Evolutionary conservation across 2,329 filamentous ascomycete genomes (phyloP).

Genomic region (Xylariaceae sp.): DNA sequence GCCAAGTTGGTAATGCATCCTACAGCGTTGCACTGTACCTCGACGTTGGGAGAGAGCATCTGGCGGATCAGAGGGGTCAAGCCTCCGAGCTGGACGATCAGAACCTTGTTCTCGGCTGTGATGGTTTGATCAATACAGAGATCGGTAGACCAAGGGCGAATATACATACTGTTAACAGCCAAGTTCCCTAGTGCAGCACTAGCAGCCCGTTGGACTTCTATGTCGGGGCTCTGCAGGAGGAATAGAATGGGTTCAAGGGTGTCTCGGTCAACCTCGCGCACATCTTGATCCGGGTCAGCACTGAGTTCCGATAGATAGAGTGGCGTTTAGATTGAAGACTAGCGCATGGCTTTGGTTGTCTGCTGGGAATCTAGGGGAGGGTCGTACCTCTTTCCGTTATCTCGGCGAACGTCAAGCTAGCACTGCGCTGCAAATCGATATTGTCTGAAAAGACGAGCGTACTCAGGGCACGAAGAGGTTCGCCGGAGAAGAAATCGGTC

Average conservation of each 20-base stretch:
- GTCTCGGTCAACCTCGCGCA: constrained; percentile 89
- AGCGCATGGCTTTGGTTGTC: neutral
- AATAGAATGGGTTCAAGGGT: constrained; percentile 95
- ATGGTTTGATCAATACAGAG: constrained; percentile 14
- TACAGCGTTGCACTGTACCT: constrained; percentile 98
- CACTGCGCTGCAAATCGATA: constrained; percentile 94
- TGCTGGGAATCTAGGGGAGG: neutral
- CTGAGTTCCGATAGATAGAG: neutral
- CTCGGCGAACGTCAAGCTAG: constrained; percentile 96
- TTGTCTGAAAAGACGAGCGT: constrained; percentile 98
- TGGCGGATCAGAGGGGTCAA: constrained; percentile 90
- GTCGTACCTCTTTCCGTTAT: constrained; percentile 90
- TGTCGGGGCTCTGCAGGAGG: constrained; percentile 89
- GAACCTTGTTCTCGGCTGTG: constrained; percentile 92
- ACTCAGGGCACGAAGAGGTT: constrained; percentile 88
- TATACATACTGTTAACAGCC: constrained; percentile 83
- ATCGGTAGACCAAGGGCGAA: neutral
- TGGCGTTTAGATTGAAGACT: neutral
- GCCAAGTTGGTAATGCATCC: constrained; percentile 98
- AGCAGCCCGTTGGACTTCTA: constrained; percentile 94
- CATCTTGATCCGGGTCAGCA: constrained; percentile 61
- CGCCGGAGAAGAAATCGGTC: constrained; percentile 97
- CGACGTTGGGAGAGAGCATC: constrained; percentile 97
- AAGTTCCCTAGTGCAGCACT: constrained; percentile 95
- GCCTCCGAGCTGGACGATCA: constrained; percentile 90